Evolutionary conservation across 2,329 filamentous ascomycete species (phyloP).

Genomic region (Cercospora janseana): DNA sequence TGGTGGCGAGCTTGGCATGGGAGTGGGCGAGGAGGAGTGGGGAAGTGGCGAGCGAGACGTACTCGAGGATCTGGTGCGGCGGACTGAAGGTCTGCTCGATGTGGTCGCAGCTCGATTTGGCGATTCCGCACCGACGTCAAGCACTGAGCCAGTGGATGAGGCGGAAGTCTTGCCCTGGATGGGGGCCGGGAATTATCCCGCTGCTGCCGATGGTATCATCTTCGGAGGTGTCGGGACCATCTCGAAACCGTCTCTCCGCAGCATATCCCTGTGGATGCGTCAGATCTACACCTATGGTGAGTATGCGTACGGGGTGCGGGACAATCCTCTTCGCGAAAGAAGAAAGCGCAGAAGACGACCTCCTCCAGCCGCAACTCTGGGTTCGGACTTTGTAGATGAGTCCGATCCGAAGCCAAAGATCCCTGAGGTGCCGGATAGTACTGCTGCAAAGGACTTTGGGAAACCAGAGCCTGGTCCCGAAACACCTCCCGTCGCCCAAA

Average conservation of each 20-base stretch:
- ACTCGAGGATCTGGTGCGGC: conserved; percentile 77
- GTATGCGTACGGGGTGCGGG: conserved; percentile 77
- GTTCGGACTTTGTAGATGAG: conserved; percentile 12
- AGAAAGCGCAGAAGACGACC: conserved; percentile 47
- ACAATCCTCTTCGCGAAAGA: conserved; percentile 70
- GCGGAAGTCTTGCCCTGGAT: conserved; percentile 61
- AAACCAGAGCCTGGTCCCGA: neutral
- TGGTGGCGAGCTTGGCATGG: conserved; percentile 86
- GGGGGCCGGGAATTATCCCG: conserved; percentile 65
- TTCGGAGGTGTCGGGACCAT: conserved; percentile 79
- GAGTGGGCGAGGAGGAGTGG: conserved; percentile 92
- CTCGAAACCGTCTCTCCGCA: conserved; percentile 66
- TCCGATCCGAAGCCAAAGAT: conserved; percentile 7
- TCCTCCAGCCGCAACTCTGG: conserved; percentile 14
- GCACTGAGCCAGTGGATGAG: conserved; percentile 29
- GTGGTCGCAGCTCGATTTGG: conserved; percentile 85
- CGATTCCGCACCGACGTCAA: conserved; percentile 45
- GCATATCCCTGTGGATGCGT: conserved; percentile 82
- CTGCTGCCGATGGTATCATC: conserved; percentile 75
- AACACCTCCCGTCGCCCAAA: neutral
- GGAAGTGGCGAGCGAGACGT: conserved; percentile 93
- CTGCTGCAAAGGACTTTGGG: conserved; percentile 20
- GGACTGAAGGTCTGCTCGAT: conserved; percentile 82
- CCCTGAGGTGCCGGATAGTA: conserved; percentile 9
- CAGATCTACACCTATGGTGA: conserved; percentile 81